Base-by-base conservation (phyloP, 1,139 yeast species). In the Zygoascus meyerae region DNA sequence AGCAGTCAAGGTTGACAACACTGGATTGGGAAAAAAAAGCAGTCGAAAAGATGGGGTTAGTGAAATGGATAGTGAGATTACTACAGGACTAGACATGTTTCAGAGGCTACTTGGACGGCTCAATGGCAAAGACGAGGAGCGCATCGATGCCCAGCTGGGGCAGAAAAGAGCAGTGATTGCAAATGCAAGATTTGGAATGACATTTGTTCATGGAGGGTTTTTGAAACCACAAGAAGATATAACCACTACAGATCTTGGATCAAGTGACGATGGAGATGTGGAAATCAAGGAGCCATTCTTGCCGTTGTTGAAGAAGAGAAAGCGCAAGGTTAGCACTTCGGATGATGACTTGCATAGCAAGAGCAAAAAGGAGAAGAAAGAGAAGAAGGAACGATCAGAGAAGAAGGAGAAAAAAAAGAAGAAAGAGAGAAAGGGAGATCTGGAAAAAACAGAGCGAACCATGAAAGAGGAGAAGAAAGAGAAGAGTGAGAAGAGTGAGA, bases 41-140 rank as follows among this genome's bases (percentile, higher is more conserved):
- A 75, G 74, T 59, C 77, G 76, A 55, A 48, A 48, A 34, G 48
- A 47, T 34, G 59, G 55, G 16, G 78, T 73, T 45, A 83, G 75
- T 50, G 85, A 78, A 49, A 73, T 79, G 57, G 89, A 83, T 56
- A 77, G 79, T 51, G 95, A 90, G 44, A 95, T 85, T 60, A 81
- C 92, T 52, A 85, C 92, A 15, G 97, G 97, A 1, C 71, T 94
- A 44, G 97, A 92, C 64, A 95, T 83, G 12, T 92, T 92, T 63
- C 98, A 94, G 68, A 75, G 95, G 60, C 78, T 92, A 44, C 72
- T 92, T 54, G 97, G 97, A 7, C 76, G 92, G 59, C 73, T 92
- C 52, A 92, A 71, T 51, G 72, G 72, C 38, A 63, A 64, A 40
- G 53, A 57, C 21, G 60, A 61, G 32, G 59, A 51, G 26, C 52